Conservation (phyloP, 306 rosid species). For the Dalbergia cultrata region DNA sequence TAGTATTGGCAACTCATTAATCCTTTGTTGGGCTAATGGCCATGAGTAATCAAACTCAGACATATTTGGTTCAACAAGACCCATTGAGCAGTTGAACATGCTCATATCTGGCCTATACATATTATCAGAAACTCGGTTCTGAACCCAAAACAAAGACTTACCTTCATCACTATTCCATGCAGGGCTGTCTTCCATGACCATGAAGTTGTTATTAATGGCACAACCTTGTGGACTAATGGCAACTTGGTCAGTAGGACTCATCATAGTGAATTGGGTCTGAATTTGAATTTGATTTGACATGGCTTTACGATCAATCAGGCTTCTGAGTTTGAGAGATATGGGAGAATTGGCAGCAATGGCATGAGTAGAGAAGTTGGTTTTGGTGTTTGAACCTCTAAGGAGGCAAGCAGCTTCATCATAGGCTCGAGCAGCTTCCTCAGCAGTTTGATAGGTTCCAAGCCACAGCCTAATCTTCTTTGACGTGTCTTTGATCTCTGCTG, state of each 20-base stretch:
- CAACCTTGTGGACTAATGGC: not conserved
- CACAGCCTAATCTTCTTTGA: constrained; percentile 81
- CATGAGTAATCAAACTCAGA: constrained; percentile 53
- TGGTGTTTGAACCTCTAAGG: constrained; percentile 76
- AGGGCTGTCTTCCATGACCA: constrained; percentile 36
- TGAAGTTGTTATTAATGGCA: constrained; percentile 21
- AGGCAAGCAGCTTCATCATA: constrained; percentile 87
- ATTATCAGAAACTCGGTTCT: constrained; percentile 40
- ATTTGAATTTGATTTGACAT: constrained; percentile 35
- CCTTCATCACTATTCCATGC: constrained; percentile 34
- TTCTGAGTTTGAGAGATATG: constrained; percentile 73
- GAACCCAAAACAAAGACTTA: constrained; percentile 53
- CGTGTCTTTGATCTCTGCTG: constrained; percentile 93
- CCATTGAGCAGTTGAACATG: constrained; percentile 53
- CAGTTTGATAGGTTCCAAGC: constrained; percentile 82
- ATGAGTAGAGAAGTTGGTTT: constrained; percentile 71
- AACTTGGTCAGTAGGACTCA: constrained; percentile 17
- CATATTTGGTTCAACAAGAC: constrained; percentile 33
- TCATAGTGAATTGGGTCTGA: constrained; percentile 39
- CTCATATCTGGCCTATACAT: constrained; percentile 54
- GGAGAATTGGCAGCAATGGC: constrained; percentile 53
- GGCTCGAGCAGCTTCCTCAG: constrained; percentile 91
- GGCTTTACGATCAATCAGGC: constrained; percentile 61
- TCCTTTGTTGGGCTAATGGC: constrained; percentile 48
- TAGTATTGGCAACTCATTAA: constrained; percentile 30